These are phyloP conservation scores for Secale cereale DNA, from an alignment of 176 grass and related monocot genomes.

Conservation along the genomic window DNA sequence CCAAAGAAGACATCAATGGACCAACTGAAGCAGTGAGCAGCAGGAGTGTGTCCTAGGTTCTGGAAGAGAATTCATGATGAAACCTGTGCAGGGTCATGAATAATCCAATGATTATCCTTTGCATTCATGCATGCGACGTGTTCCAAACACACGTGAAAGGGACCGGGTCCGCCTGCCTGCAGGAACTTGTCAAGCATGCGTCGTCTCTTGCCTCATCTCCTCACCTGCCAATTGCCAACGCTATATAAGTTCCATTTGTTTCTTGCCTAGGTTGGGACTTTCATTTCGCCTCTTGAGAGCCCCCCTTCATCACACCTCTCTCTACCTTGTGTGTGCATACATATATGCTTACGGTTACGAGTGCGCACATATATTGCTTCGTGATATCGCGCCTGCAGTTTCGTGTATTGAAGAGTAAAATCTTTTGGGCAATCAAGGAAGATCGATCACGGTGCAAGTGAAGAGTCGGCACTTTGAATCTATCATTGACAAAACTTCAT, in stretches of 20 bases:
- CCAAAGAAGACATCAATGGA: not conserved
- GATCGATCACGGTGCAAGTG: not conserved
- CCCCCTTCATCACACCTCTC: not conserved
- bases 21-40: not conserved
- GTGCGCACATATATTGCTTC: not conserved
- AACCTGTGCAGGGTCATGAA: not conserved
- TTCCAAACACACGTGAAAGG: slow-evolving; percentile 39
- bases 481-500: not conserved
- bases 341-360: not conserved
- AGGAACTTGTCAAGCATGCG: slow-evolving; percentile 43
- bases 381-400: not conserved
- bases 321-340: not conserved
- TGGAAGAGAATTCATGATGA: not conserved
- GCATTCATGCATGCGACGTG: not conserved
- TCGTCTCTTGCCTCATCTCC: slow-evolving; percentile 6
- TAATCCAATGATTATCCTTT: not conserved
- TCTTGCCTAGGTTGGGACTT: not conserved
- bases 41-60: not conserved
- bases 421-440: not conserved
- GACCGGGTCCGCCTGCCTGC: slow-evolving; percentile 24
- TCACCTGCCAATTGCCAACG: slow-evolving; percentile 18
- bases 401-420: not conserved
- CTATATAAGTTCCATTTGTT: slow-evolving; percentile 23
- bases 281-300: slow-evolving; percentile 4
- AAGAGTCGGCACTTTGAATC: not conserved